Evolutionary conservation across 1,139 yeast species (phyloP), one percentile per base, ranked within the genome.

Genomic region (Yamadazyma triangularis): DNA sequence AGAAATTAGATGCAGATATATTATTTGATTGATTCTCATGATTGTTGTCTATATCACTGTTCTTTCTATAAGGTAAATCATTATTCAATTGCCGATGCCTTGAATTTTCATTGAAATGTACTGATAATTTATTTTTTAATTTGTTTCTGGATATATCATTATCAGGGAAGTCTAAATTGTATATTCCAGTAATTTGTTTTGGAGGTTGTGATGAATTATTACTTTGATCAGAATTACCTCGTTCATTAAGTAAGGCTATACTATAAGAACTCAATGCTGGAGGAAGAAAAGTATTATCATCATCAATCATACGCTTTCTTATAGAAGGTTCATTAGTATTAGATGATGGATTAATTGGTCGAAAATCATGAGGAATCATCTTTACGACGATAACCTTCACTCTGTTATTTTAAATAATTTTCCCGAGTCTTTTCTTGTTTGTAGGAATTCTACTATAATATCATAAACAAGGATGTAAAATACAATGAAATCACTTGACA

Each of bases 191-290:
- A 13, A 58, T 45, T 26, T 49, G 33, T 40, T 38, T 12, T 24
- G 26, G 26, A 19, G 15, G 10, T 11, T 33, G 23, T 22, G 30
- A 18, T 41, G 76, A 84, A 24, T 76, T 80, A 15, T 70, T 75
- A 31, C 48, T 37, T 28, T 43, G 40, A 24, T 47, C 58, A 4
- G 30, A 25, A 25, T 6, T 18, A 9, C 20, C 20, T 9, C 34
- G 41, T 24, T 55, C 62, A 39, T 58, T 57, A 30, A 64, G 48
- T 30, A 57, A 50, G 23, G 70, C 68, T 31, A 64, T 54, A 42
- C 68, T 54, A 40, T 78, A 79, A 9, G 80, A 71, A 47, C 85
- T 78, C 40, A 80, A 60, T 10, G 77, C 77, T 2, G 87, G 87
- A 0, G 86, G 85, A 35, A 73, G 62, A 38, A 73, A 70, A 15